Conservation (phyloP, 768 basidiomycete species). For the Peribolospora baueri region DNA sequence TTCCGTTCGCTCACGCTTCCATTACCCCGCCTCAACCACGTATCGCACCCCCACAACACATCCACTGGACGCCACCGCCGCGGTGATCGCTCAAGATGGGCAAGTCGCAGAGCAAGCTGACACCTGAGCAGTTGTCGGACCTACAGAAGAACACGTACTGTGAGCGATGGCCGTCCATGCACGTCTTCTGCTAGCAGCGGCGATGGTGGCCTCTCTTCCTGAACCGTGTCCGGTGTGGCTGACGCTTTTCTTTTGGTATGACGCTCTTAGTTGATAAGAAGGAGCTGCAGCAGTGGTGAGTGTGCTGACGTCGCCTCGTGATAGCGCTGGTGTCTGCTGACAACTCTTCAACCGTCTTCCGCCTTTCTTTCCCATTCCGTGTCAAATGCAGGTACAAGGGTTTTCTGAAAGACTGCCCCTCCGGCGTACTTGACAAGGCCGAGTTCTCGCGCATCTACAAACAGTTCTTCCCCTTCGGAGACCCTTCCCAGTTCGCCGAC, state of each 20-base stretch:
- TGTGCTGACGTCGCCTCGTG: background rate
- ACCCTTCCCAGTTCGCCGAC: conserved; percentile 86
- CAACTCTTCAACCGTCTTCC: background rate
- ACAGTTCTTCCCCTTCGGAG: conserved; percentile 99
- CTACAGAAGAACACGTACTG: conserved; percentile 98
- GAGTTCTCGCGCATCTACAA: conserved; percentile 97
- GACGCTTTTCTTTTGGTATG: background rate
- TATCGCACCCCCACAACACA: too few species aligned
- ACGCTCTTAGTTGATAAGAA: conserved; percentile 58
- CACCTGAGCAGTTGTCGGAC: conserved; percentile 74
- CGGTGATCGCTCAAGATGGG: conserved; percentile 39
- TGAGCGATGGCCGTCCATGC: conserved; percentile 19
- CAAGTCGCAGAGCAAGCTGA: conserved; percentile 87
- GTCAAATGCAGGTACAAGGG: conserved; percentile 70
- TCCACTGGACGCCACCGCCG: too few species aligned
- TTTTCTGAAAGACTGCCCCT: conserved; percentile 94
- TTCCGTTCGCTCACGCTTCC: too few species aligned
- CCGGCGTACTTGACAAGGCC: conserved; percentile 80
- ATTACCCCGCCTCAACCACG: too few species aligned
- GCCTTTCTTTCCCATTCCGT: background rate
- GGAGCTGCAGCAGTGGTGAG: conserved; percentile 79
- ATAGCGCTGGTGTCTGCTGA: background rate
- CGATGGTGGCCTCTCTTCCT: conserved; percentile 7
- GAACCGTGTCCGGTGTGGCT: background rate
- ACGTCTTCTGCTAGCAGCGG: background rate